Conservation (phyloP, 2,329 filamentous ascomycete genomes). For the Aspergillus quadrilineatus region DNA sequence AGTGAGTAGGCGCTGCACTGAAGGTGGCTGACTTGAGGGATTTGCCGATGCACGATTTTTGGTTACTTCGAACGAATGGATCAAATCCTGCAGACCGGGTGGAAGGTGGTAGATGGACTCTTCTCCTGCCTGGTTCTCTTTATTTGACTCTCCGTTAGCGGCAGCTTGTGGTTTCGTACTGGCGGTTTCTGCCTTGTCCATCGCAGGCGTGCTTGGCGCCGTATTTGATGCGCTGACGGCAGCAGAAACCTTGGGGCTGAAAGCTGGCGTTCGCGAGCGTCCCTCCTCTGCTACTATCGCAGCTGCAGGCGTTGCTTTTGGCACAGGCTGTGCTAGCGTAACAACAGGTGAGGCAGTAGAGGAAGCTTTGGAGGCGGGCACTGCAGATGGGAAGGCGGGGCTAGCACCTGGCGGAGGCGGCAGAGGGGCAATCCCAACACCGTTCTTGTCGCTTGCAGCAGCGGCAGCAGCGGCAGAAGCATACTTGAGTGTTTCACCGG, state of each 20-base stretch:
- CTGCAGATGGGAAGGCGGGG: conserved; percentile 51
- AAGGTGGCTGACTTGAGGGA: conserved; percentile 57
- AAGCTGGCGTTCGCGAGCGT: conserved; percentile 54
- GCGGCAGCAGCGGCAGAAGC: conserved; percentile 93
- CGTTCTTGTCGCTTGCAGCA: conserved; percentile 83
- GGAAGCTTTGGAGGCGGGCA: conserved; percentile 54
- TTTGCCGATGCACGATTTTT: conserved; percentile 62
- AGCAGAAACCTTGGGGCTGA: conserved; percentile 44
- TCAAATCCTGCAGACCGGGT: conserved; percentile 79
- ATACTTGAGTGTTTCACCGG: conserved; percentile 91
- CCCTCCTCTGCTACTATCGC: conserved; percentile 43
- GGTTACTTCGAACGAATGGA: conserved; percentile 84
- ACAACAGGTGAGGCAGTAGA: conserved; percentile 59
- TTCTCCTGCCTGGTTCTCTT: conserved; percentile 41
- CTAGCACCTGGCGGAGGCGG: conserved; percentile 76
- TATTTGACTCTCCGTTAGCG: conserved; percentile 50
- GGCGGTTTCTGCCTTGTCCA: conserved; percentile 47
- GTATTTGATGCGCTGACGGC: conserved; percentile 41
- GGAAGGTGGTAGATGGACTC: conserved; percentile 94
- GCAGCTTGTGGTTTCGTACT: conserved; percentile 39
- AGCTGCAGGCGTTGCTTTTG: conserved; percentile 39
- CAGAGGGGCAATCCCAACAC: conserved; percentile 86
- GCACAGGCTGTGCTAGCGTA: conserved; percentile 49
- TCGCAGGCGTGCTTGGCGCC: conserved; percentile 48
- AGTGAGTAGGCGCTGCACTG: conserved; percentile 71